Base-by-base conservation (phyloP, 1,284 basidiomycete species). In the Phylloboletellus chloephorus region DNA sequence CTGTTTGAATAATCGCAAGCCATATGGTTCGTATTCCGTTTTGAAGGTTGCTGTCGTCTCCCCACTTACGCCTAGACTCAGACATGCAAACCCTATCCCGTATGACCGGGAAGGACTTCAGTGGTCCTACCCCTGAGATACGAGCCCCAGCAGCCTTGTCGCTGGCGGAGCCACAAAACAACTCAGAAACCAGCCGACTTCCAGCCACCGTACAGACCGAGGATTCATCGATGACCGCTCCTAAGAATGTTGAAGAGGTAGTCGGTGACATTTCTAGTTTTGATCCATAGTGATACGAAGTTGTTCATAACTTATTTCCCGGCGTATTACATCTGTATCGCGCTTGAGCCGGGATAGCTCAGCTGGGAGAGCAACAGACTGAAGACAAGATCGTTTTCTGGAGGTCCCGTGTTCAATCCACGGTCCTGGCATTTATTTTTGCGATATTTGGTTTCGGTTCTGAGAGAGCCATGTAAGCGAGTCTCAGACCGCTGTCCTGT, bases 341-440 rank as follows among this genome's bases (percentile, higher is more conserved):
- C n/a, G n/a, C n/a, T n/a, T n/a, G n/a, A n/a, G 70, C 75, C 65
- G 66, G 68, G 66, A 65, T 78, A 78, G 78, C 78, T 81, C 78
- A 81, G 78, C 75, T 81, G 78, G 79, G 78, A 81, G 79, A 81
- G 78, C 79, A 80, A 75, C 74, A 81, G 78, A 81, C 79, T 80
- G 79, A 80, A 81, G 76, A n/a, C n/a, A n/a, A n/a, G n/a, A n/a
- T n/a, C n/a, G n/a, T n/a, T n/a, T 44, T 72, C 70, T 72, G 71
- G 65, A 72, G 71, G 71, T 72, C 71, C 66, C 71, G 72, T 73
- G 70, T 73, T 72, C 71, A 71, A 73, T 71, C 69, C 71, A 73
- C 71, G 70, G 65, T 71, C 66, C 67, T 73, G 68, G 68, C 69
- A 71, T 58, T 49, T n/a, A n/a, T n/a, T n/a, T n/a, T n/a, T n/a